These are phyloP conservation scores for Saccharomycopsis capsularis DNA, from an alignment of 805 yeast species.

Conservation along the genomic window DNA sequence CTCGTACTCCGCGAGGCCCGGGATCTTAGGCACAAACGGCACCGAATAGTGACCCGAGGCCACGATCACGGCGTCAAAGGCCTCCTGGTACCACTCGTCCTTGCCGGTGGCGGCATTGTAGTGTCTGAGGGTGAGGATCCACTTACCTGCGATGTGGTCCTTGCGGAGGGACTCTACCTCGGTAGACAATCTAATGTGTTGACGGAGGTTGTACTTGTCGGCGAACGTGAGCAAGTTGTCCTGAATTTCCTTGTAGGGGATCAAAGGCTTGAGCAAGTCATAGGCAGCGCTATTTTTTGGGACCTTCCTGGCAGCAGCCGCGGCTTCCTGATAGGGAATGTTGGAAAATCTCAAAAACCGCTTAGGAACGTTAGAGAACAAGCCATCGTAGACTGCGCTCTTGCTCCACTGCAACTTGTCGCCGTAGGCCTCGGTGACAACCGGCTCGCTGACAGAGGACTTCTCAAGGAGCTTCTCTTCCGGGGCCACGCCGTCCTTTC, in stretches of 20 bases:
- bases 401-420: constrained; percentile 31
- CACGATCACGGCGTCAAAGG: constrained; percentile 49
- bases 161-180: constrained; percentile 35
- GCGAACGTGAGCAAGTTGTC: constrained; percentile 28
- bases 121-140: constrained; percentile 31
- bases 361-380: constrained; percentile 37
- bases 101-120: constrained; percentile 14
- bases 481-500: background rate
- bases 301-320: constrained; percentile 21
- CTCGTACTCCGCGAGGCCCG: constrained; percentile 41
- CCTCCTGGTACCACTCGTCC: constrained; percentile 37
- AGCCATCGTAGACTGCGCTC: constrained; percentile 32
- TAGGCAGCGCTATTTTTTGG: constrained; percentile 14
- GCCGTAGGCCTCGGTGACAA: background rate
- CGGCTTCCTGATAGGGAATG: constrained; percentile 9
- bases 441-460: constrained; percentile 14
- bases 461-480: background rate
- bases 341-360: constrained; percentile 32
- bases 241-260: constrained; percentile 32
- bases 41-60: constrained; percentile 54
- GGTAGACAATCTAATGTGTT: constrained; percentile 34
- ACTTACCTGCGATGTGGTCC: constrained; percentile 27
- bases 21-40: constrained; percentile 46
- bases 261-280: constrained; percentile 31
- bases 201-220: constrained; percentile 26